Conservation (phyloP, 1,284 basidiomycete species). For the Ceratobasidium sp. region DNA sequence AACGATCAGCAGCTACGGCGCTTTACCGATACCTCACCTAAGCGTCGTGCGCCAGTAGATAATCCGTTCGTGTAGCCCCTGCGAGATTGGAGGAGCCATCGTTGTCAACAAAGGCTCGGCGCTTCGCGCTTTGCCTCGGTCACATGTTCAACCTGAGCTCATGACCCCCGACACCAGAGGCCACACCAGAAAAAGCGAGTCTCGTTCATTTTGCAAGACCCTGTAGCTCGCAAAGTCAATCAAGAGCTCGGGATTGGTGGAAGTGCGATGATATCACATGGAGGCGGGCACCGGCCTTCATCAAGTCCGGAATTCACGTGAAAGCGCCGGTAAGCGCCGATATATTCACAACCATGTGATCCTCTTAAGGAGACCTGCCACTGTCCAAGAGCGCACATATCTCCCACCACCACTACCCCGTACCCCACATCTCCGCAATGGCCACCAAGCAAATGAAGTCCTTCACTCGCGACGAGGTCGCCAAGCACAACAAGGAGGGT, state of each 20-base stretch:
- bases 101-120: too few species aligned
- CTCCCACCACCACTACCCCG: conserved; percentile 37
- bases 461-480: conserved; percentile 51
- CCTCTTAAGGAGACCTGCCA: conserved; percentile 37
- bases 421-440: conserved; percentile 35
- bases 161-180: too few species aligned
- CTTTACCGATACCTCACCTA: too few species aligned
- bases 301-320: conserved; percentile 42
- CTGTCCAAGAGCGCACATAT: conserved; percentile 10
- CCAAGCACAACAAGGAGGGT: conserved; percentile 52
- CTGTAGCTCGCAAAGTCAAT: conserved; percentile 11
- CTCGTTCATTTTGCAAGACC: too few species aligned
- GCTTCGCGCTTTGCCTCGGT: too few species aligned
- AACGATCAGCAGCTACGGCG: too few species aligned
- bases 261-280: conserved; percentile 42
- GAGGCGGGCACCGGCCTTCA: conserved; percentile 25
- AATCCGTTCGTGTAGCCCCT: too few species aligned
- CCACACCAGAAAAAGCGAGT: too few species aligned
- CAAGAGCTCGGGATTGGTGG: conserved; percentile 14
- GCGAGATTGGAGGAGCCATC: too few species aligned
- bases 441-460: conserved; percentile 47
- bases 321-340: conserved; percentile 15
- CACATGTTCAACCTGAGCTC: too few species aligned
- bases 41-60: too few species aligned
- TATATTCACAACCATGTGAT: conserved; percentile 37